Conservation (phyloP, 140 eudicot species). For the Artemisia princeps region DNA sequence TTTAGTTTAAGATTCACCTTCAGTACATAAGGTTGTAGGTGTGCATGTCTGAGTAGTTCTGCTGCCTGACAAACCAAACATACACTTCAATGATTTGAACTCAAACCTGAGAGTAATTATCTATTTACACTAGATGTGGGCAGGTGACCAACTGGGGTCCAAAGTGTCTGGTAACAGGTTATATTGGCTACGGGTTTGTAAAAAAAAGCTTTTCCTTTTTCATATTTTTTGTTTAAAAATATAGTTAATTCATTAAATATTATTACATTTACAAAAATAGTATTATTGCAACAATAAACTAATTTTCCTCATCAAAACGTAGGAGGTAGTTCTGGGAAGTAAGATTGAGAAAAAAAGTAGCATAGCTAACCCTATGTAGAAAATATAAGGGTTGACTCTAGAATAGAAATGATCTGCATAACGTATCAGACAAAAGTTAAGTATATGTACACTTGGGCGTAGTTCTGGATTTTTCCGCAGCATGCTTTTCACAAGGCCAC, state of each 20-base stretch:
- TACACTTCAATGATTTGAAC: slow-evolving; percentile 7
- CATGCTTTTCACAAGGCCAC: slow-evolving; percentile 88
- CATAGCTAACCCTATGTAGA: slow-evolving; percentile 4
- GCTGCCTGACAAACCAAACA: slow-evolving; percentile 59
- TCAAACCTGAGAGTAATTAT: background rate
- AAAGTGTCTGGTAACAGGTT: no score
- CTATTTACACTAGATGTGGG: background rate
- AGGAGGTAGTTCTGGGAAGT: no score
- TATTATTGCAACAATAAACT: no score
- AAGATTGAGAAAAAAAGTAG: background rate
- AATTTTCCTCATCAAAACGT: no score
- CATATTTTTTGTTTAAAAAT: no score
- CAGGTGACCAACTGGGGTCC: background rate
- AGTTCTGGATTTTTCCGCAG: slow-evolving; percentile 90
- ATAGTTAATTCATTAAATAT: no score
- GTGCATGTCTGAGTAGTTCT: slow-evolving; percentile 73
- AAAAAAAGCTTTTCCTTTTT: no score
- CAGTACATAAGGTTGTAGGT: slow-evolving; percentile 77
- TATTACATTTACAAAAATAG: no score
- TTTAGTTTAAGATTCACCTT: slow-evolving; percentile 67
- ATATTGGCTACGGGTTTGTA: no score
- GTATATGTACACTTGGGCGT: slow-evolving; percentile 63
- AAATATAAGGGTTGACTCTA: slow-evolving; percentile 8
- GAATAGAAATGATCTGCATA: background rate
- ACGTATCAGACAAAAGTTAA: slow-evolving; percentile 20